Evolutionary conservation across 23 red algal genomes (phyloP).

Genomic region (Gracilaria caudata): DNA sequence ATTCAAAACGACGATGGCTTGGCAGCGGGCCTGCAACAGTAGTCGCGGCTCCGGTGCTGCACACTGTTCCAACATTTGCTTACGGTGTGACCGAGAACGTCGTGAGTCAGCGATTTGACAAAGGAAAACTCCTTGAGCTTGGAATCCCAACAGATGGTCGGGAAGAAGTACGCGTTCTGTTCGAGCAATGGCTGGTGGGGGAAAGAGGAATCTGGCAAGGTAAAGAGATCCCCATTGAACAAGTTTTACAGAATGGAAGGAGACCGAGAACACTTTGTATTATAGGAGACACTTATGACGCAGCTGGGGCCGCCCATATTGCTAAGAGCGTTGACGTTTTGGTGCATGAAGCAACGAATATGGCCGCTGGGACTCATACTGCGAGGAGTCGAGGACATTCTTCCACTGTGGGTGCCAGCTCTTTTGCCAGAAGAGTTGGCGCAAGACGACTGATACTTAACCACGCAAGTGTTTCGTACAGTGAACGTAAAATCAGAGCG

Average conservation of each 20-base stretch:
- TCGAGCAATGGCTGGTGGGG: slow-evolving; percentile 32
- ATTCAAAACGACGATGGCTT: slow-evolving; percentile 8
- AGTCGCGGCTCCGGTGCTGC: slow-evolving; percentile 65
- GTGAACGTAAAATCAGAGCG: slow-evolving; percentile 53
- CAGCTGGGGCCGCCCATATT: slow-evolving; percentile 49
- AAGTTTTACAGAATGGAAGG: slow-evolving; percentile 43
- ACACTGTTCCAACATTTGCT: slow-evolving; percentile 85
- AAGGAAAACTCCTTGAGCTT: slow-evolving; percentile 30
- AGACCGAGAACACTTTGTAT: slow-evolving; percentile 67
- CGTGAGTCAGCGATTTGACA: slow-evolving; percentile 45
- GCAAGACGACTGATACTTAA: slow-evolving; percentile 72
- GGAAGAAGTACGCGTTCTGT: slow-evolving; percentile 25
- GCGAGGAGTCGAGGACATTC: slow-evolving; percentile 72
- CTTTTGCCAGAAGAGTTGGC: slow-evolving; percentile 70
- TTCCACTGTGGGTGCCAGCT: slow-evolving; percentile 64
- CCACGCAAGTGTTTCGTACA: slow-evolving; percentile 69
- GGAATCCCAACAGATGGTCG: slow-evolving; percentile 44
- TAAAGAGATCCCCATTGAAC: slow-evolving; percentile 38
- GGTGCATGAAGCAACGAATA: slow-evolving; percentile 92
- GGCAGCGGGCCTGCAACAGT: slow-evolving; percentile 57
- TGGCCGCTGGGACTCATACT: slow-evolving; percentile 44
- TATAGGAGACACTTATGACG: slow-evolving; percentile 85
- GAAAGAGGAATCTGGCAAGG: slow-evolving; percentile 58
- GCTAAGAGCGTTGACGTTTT: slow-evolving; percentile 77
- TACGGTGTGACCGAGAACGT: slow-evolving; percentile 77